A percentile compares a stretch with the other conserved stretches of the same genome.
These are phyloP conservation scores for Penicillium lividum DNA, from an alignment of 495 filamentous ascomycete species.

Conservation along the genomic window DNA sequence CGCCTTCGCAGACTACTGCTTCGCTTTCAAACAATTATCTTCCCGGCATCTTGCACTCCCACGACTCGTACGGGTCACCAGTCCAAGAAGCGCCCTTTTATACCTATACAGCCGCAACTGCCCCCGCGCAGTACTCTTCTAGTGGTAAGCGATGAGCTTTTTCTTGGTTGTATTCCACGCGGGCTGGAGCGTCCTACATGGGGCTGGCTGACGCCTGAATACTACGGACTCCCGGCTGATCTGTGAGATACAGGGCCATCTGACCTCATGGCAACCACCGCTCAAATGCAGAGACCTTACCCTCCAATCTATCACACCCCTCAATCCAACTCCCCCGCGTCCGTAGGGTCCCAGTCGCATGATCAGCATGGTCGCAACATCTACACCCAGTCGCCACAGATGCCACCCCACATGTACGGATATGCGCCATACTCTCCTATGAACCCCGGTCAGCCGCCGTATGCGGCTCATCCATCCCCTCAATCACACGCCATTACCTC, in stretches of 20 bases:
- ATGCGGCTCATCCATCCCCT: conserved; percentile 71
- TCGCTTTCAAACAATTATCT: conserved; percentile 60
- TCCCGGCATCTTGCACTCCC: conserved; percentile 49
- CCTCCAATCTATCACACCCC: conserved; percentile 96
- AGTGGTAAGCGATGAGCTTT: conserved; percentile 62
- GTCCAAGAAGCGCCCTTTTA: conserved; percentile 72
- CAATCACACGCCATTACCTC: conserved; percentile 64
- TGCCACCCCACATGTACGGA: conserved; percentile 72
- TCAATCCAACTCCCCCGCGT: conserved; percentile 94
- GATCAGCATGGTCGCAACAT: conserved; percentile 82
- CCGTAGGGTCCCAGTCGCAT: conserved; percentile 86
- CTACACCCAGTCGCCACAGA: conserved; percentile 78
- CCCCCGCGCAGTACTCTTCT: conserved; percentile 71
- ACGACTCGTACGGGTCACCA: conserved; percentile 57
- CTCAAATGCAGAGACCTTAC: conserved; percentile 81
- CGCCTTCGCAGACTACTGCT: conserved; percentile 43
- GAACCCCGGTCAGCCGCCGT: conserved; percentile 67
- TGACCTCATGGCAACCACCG: conserved; percentile 87
- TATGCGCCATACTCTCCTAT: conserved; percentile 78
- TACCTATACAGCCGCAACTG: conserved; percentile 68
- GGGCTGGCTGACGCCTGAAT: conserved; percentile 7
- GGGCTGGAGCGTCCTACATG: neutral
- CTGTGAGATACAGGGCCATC: conserved; percentile 60
- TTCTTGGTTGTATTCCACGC: neutral
- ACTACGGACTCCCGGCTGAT: conserved; percentile 12